Conservation (phyloP, 1,284 basidiomycete species). For the Mycosarcoma mackinlayi region DNA sequence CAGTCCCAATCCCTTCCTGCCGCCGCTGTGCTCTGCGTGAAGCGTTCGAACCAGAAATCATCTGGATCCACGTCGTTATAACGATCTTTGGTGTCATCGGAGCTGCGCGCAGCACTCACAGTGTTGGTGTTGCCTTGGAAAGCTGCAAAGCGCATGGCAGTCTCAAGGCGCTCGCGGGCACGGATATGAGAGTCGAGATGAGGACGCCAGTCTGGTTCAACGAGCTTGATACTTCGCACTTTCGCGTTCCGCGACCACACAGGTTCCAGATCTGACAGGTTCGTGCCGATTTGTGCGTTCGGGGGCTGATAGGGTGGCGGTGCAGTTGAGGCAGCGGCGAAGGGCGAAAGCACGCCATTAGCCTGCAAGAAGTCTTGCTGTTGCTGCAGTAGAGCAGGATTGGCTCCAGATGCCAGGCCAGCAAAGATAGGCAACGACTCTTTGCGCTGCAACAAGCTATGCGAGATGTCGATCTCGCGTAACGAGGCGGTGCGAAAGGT, state of each 20-base stretch:
- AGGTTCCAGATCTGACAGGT: background rate
- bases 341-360: conserved; percentile 2
- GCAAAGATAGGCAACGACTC: conserved; percentile 16
- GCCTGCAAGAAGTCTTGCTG: conserved; percentile 14
- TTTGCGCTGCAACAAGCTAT: conserved; percentile 30
- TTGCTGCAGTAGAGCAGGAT: conserved; percentile 3
- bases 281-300: background rate
- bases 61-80: conserved; percentile 17
- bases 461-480: conserved; percentile 33
- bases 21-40: conserved; percentile 62
- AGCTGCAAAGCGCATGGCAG: conserved; percentile 31
- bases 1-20: conserved; percentile 66
- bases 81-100: background rate
- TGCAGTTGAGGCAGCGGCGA: conserved; percentile 4
- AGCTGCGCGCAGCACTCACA: background rate
- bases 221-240: conserved; percentile 39
- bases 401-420: background rate
- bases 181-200: conserved; percentile 55
- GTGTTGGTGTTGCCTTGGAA: background rate
- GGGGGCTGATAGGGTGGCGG: conserved; percentile 29
- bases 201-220: conserved; percentile 63
- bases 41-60: conserved; percentile 66
- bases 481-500: conserved; percentile 43
- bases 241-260: background rate
- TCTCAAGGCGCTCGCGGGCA: conserved; percentile 58